Evolutionary conservation across 495 filamentous ascomycete genomes (phyloP).

Genomic region (Neurospora hispaniola): DNA sequence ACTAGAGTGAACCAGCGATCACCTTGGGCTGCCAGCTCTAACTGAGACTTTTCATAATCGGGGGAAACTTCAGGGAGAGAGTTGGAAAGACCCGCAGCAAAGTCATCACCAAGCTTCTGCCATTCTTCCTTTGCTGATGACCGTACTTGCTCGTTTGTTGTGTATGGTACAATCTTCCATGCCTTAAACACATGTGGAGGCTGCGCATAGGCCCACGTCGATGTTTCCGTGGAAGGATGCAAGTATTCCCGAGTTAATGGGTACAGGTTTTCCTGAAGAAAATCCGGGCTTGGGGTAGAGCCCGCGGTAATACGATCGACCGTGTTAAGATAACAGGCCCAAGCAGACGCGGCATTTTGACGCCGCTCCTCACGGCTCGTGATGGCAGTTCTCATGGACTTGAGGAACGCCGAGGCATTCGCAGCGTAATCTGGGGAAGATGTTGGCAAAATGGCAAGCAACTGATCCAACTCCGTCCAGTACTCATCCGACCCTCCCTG

Average conservation of each 20-base stretch:
- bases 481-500: conserved; percentile 57
- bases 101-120: conserved; percentile 39
- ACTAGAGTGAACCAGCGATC: conserved; percentile 53
- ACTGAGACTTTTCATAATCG: conserved; percentile 60
- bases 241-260: conserved; percentile 31
- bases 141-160: conserved; percentile 14
- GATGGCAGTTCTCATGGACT: conserved; percentile 58
- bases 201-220: conserved; percentile 21
- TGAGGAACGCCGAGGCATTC: conserved; percentile 43
- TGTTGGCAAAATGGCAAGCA: conserved; percentile 51
- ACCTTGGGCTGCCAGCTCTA: conserved; percentile 47
- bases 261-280: conserved; percentile 34
- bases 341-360: conserved; percentile 53
- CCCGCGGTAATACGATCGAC: conserved; percentile 36
- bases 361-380: conserved; percentile 61
- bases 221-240: conserved; percentile 25
- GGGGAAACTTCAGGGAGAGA: conserved; percentile 72
- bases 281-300: conserved; percentile 25
- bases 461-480: conserved; percentile 54
- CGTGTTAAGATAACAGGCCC: conserved; percentile 59
- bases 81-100: conserved; percentile 52
- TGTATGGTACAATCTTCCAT: conserved; percentile 14
- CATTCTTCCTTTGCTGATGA: conserved; percentile 28
- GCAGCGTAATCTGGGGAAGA: conserved; percentile 37
- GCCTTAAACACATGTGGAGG: conserved; percentile 21